Base-by-base conservation (phyloP, 257 asterid genomes). In the Forsythia suspensa region DNA sequence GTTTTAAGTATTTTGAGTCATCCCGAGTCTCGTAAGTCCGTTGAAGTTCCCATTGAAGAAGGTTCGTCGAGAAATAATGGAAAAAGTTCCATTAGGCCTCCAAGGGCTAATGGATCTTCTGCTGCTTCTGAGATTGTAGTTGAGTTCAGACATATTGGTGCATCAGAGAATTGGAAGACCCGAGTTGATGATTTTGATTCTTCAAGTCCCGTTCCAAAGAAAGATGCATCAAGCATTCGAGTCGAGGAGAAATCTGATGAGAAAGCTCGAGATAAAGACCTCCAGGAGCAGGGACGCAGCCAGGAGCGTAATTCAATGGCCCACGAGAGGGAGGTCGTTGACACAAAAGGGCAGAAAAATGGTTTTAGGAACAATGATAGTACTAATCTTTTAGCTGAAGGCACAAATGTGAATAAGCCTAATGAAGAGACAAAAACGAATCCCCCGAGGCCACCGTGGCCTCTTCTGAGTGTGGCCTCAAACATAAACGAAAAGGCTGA, bases 401-500 rank as follows among this genome's bases (percentile, higher is more conserved):
- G 40, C 15, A n/a, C 7, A 7, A 37, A 8, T 46, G 73, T 16
- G 72, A 80, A 40, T 21, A 52, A 81, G 24, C 67, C 42, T 51
- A 15, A 66, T 11, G 81, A 66, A 12, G 86, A 84, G 21, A 63
- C 40, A 2, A 87, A 46, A 61, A 70, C 18, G 9, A 77, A 69
- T 76, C 85, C 77, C 0, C 3, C 39, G 10, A 82, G 71, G 84
- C 78, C 8, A 8, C 69, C 73, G 15, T 65, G 89, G 71, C 89
- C 86, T 39, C 82, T 80, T 52, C 72, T 72, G 29, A 71, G 77
- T 12, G 88, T 80, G 82, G 76, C 71, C 0, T 73, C 97, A 1
- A 83, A 88, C 75, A 89, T 93, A 37, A 83, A 91, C 29, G 82
- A 85, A 34, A 88, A 80, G 82, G 86, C 97, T 2, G 94, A 88